Base-by-base conservation (phyloP, 306 rosid species). In the Sphenostylis stenocarpa region DNA sequence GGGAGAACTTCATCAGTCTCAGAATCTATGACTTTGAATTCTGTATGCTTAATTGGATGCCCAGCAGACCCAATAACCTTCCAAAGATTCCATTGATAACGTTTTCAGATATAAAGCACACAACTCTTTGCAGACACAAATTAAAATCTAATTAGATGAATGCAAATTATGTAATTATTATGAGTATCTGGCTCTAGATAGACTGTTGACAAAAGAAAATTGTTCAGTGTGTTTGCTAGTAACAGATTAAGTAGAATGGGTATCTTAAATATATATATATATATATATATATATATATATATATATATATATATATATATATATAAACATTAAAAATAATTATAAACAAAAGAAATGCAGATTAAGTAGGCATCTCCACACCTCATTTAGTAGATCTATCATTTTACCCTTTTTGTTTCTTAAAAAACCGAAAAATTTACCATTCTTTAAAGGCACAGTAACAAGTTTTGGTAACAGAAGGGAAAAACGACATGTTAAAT, bases 21-120 rank as follows among this genome's bases (percentile, higher is more conserved):
- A 67, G 85, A 61, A 67, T 94, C 95, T 68, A 89, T 84, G 53
- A 90, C 71, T 87, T 87, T 90, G 85, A 94, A 85, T 71, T 94
- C 95, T 34, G 93, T 84, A 80, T 90, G 86, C 80, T 76, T 85
- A 49, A 92, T 82, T 44, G 98, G 98, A 84, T 84, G 91, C 81
- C 98, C 98, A 57, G 84, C 86, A 69, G 98, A 94, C 77, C 98
- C 97, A 83, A 94, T 83, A 83, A 94, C 97, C 98, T 94, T 86
- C 83, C 89, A 83, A 86, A 85, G 21, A 82, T 82, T 49, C 67
- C 76, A 77, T 84, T 70, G 70, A 78, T 76, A 75, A 80, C 73
- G 24, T 76, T 52, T 71, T 88, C 63, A 85, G 80, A 82, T 70
- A 64, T 74, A 79, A 57, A n/a, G n/a, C n/a, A 80, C 67, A 66